Evolutionary conservation across 352 stramenopile genomes (phyloP), one percentile per base, ranked within the genome.

Genomic region (Globisporangium nagaii): DNA sequence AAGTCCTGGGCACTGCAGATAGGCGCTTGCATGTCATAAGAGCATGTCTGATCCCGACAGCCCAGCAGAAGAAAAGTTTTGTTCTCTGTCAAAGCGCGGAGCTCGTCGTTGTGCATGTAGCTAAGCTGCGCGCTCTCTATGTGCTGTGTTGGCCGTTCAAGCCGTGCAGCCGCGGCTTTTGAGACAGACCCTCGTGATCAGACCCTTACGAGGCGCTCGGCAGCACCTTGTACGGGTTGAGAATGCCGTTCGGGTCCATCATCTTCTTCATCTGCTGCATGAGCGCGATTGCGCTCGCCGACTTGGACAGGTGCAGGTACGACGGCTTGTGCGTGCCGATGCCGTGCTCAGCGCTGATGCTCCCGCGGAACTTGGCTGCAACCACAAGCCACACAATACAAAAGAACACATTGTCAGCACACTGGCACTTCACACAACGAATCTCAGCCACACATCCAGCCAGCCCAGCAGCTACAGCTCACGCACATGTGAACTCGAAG

Each of bases 281-380:
- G 17, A 97, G 68, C 35, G 74, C 60, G 55, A 99, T 85, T 28
- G 84, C 79, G 46, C 66, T 74, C 20, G 60, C 36, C 13, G 82
- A 84, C 67, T 98, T 98, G 56, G 88, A 91, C 56, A 90, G 11
- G 51, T 82, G 58, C 15, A 98, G 63, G 58, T 82, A 96, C 43
- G 78, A 51, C 19, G 88, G 79, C 70, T 99, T 99, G 68, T 96
- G 88, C 56, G 92, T 86, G 27, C 97, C 97, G 43, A 99, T 86
- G 44, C 96, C 96, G 70, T 99, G 97, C 70, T 99, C 97, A 25
- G 97, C 96, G 47, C 89, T 98, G 60, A 99, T 98, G 56, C 94
- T 98, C 35, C 96, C 96, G 36, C 81, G 81, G 55, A 75, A 78
- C 55, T 86, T 75, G 58, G 80, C 75, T 81, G 51, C 15, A 27